Conservation (phyloP, 129 eudicot genomes). For the Arctium lappa region DNA sequence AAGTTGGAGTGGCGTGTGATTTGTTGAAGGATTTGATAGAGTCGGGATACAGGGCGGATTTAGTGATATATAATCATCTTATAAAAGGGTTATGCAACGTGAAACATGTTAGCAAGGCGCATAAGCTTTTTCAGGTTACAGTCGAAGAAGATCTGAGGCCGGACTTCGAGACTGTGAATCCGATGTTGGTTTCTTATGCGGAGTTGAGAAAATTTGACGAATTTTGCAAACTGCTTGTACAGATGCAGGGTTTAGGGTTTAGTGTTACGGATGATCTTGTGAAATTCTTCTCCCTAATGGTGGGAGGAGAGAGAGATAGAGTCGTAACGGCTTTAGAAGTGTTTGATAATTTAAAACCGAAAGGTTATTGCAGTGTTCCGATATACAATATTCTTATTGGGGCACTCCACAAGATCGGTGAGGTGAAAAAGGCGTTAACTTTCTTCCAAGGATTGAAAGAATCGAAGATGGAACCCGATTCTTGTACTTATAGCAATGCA, state of each 20-base stretch:
- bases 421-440: slow-evolving; percentile 50
- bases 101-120: slow-evolving; percentile 67
- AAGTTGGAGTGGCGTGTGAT: slow-evolving; percentile 70
- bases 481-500: slow-evolving; percentile 51
- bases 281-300: slow-evolving; percentile 53
- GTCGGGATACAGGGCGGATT: slow-evolving; percentile 89
- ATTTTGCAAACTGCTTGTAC: slow-evolving; percentile 57
- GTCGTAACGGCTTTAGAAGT: slow-evolving; percentile 54
- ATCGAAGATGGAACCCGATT: slow-evolving; percentile 51
- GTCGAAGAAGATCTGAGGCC: slow-evolving; percentile 76
- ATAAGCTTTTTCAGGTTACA: slow-evolving; percentile 64
- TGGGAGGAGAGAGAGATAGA: slow-evolving; percentile 38
- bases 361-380: slow-evolving; percentile 46
- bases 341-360: slow-evolving; percentile 55
- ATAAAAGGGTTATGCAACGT: slow-evolving; percentile 72
- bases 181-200: slow-evolving; percentile 61
- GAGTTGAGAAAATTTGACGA: slow-evolving; percentile 56
- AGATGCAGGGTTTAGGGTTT: slow-evolving; percentile 61
- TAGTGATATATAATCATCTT: slow-evolving; percentile 78
- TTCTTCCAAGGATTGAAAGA: slow-evolving; percentile 56
- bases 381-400: slow-evolving; percentile 67
- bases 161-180: slow-evolving; percentile 65
- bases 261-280: slow-evolving; percentile 46
- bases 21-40: slow-evolving; percentile 75
- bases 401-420: slow-evolving; percentile 55